These are phyloP conservation scores for Botryosphaeria dothidea DNA, from an alignment of 2,329 filamentous ascomycete species.

Conservation along the genomic window DNA sequence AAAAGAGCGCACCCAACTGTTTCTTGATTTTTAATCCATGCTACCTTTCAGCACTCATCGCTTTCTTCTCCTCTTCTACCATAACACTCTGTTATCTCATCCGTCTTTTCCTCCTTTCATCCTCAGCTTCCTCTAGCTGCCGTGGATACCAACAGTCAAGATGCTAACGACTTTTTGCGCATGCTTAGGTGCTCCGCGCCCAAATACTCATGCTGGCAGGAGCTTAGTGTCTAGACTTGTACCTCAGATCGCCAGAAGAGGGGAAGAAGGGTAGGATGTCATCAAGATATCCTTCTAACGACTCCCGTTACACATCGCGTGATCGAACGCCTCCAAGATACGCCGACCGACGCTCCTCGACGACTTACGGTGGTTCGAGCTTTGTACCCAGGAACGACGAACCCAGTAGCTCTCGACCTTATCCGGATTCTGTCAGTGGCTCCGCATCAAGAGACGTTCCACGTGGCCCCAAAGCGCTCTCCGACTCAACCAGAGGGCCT, in stretches of 20 bases:
- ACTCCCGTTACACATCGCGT: slow-evolving; percentile 37
- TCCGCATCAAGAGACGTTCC: slow-evolving; percentile 63
- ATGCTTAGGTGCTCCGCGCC: slow-evolving; percentile 10
- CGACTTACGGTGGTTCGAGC: slow-evolving; percentile 55
- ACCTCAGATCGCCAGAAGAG: slow-evolving; percentile 36
- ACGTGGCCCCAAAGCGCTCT: slow-evolving; percentile 76
- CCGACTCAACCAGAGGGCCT: slow-evolving; percentile 58
- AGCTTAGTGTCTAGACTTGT: slow-evolving; percentile 16
- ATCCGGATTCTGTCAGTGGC: slow-evolving; percentile 27
- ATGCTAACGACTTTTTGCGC: background rate
- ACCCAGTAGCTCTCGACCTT: slow-evolving; percentile 27
- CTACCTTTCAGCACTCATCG: background rate
- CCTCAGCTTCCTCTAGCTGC: background rate
- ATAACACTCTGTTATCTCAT: background rate
- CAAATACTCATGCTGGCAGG: slow-evolving; percentile 11
- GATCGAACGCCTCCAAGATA: slow-evolving; percentile 57
- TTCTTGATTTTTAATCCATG: background rate
- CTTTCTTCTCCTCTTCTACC: background rate
- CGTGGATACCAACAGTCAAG: background rate
- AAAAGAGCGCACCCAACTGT: background rate
- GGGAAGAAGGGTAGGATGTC: slow-evolving; percentile 27
- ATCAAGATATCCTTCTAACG: slow-evolving; percentile 18
- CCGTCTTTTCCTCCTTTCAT: background rate
- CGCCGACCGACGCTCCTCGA: slow-evolving; percentile 70
- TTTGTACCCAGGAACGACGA: slow-evolving; percentile 53